Conservation (phyloP, 306 rosid species). For the Cicer chorassanicum region DNA sequence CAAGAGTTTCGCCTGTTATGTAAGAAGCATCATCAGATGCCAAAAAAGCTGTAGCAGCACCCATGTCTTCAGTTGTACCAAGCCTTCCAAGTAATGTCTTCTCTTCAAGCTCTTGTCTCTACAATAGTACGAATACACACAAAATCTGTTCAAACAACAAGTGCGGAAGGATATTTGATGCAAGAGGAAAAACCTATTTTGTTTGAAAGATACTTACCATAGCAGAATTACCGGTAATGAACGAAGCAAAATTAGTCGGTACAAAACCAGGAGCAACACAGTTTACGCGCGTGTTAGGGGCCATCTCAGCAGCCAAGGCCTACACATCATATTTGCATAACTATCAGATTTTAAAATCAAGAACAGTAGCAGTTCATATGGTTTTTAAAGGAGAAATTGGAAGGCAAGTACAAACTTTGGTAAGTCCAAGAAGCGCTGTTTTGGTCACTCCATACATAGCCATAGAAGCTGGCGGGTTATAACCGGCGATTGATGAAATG, state of each 20-base stretch:
- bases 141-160: conserved; percentile 8
- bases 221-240: conserved; percentile 53
- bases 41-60: conserved; percentile 83
- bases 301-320: conserved; percentile 92
- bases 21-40: conserved; percentile 92
- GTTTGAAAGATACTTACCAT: conserved; percentile 52
- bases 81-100: conserved; percentile 76
- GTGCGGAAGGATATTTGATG: background rate
- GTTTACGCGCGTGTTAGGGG: conserved; percentile 84
- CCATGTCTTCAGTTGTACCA: conserved; percentile 93
- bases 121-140: conserved; percentile 38
- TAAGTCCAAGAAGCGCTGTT: conserved; percentile 93
- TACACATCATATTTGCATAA: conserved; percentile 45
- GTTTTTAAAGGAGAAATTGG: conserved; percentile 20
- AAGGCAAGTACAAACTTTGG: conserved; percentile 64
- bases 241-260: conserved; percentile 86
- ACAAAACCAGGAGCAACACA: conserved; percentile 97
- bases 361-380: conserved; percentile 2
- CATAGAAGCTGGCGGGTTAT: conserved; percentile 71
- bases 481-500: conserved; percentile 84
- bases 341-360: conserved; percentile 25
- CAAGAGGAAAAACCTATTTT: conserved; percentile 21
- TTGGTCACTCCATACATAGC: conserved; percentile 99
- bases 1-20: conserved; percentile 94
- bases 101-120: conserved; percentile 69